Percentiles rank a stretch among this genome's conserved stretches.
Evolutionary conservation across 495 filamentous ascomycete species (phyloP).

Genomic region (Annulohypoxylon bovei): DNA sequence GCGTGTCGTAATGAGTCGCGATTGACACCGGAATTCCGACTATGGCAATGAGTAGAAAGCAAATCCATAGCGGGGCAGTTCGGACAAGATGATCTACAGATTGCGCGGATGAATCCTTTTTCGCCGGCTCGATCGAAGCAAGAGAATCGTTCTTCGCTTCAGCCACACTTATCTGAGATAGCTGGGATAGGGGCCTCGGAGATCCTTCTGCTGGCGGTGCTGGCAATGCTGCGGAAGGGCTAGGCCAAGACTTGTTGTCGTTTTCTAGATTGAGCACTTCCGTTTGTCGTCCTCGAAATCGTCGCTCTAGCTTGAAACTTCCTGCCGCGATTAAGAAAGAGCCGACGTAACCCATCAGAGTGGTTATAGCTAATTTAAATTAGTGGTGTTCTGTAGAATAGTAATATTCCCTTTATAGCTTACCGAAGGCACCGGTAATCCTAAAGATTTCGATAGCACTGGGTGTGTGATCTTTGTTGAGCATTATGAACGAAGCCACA

Average conservation of each 20-base stretch:
- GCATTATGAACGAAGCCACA: conserved; percentile 57
- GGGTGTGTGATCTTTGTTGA: conserved; percentile 51
- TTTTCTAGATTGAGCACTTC: conserved; percentile 33
- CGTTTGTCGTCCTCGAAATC: conserved; percentile 25
- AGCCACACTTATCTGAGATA: conserved; percentile 36
- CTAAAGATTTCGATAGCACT: conserved; percentile 45
- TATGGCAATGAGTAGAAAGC: conserved; percentile 25
- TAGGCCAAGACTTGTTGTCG: conserved; percentile 39
- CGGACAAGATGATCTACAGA: conserved; percentile 37
- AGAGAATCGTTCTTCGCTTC: conserved; percentile 15
- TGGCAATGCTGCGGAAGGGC: conserved; percentile 43
- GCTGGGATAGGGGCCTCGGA: conserved; percentile 11
- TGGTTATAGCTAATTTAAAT: conserved; percentile 36
- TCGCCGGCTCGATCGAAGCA: neutral
- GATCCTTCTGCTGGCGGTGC: conserved; percentile 20
- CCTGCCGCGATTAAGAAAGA: conserved; percentile 30
- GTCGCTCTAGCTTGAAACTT: conserved; percentile 36
- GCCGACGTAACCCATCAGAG: conserved; percentile 29
- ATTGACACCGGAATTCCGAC: conserved; percentile 43
- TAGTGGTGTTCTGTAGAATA: neutral
- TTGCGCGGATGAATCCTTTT: neutral
- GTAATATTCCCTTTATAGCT: conserved; percentile 1
- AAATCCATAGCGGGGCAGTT: conserved; percentile 43
- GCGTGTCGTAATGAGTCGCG: conserved; percentile 32
- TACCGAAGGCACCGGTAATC: conserved; percentile 54